A percentile compares a stretch with the other conserved stretches of the same genome.
Evolutionary conservation across 2,329 filamentous ascomycete genomes (phyloP).

Genomic region (Dothiorella sarmentorum): DNA sequence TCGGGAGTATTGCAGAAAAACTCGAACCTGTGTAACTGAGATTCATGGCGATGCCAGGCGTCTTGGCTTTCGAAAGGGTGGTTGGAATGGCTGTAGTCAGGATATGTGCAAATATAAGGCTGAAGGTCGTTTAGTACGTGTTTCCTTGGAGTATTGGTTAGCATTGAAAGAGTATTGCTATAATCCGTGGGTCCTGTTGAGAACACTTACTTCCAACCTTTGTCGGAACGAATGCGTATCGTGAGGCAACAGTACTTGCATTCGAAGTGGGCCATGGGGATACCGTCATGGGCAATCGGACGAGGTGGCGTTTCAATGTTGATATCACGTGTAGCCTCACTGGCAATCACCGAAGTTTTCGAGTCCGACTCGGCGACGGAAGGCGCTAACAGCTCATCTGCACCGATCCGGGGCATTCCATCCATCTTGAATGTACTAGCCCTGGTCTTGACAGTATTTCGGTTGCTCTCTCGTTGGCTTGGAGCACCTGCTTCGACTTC

Average conservation of each 20-base stretch:
- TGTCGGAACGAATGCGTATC: not conserved
- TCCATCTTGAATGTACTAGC: not conserved
- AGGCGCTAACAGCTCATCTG: not conserved
- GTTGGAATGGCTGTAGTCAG: constrained; percentile 10
- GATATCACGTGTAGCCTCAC: not conserved
- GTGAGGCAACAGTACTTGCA: not conserved
- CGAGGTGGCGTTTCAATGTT: not conserved
- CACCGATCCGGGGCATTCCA: not conserved
- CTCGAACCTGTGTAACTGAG: constrained; percentile 18
- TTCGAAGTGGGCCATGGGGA: not conserved
- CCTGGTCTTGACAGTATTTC: not conserved
- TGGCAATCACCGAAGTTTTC: not conserved
- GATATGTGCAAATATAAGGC: constrained; percentile 20
- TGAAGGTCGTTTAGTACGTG: constrained; percentile 20
- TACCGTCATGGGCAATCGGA: not conserved
- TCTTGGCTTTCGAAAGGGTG: constrained; percentile 13
- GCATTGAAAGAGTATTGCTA: not conserved
- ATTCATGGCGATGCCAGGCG: constrained; percentile 20
- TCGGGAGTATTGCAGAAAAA: constrained; percentile 18
- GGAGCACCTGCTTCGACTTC: no score
- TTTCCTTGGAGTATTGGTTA: not conserved
- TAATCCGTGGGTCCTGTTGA: not conserved
- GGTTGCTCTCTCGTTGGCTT: not conserved
- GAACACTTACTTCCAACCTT: constrained; percentile 2
- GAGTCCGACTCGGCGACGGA: not conserved